Evolutionary conservation across 768 basidiomycete species (phyloP), one percentile per base, ranked within the genome.

Genomic region (Tulasnella sp.): DNA sequence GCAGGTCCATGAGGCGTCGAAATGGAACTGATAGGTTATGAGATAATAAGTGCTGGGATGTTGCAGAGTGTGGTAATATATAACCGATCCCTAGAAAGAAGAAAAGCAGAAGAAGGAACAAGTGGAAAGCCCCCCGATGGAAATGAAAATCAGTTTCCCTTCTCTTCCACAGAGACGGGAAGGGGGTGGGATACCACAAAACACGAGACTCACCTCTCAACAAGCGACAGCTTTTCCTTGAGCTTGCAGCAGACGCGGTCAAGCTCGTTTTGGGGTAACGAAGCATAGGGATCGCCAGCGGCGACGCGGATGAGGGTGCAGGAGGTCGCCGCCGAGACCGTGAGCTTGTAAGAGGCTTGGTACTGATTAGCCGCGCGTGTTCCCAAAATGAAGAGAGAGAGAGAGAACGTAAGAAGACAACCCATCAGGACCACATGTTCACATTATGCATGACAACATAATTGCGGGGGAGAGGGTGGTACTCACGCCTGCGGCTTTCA

Each of bases 401-500:
- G 22, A 17, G n/a, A n/a, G n/a, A 59, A 59, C 52, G 52, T 59
- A 59, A 59, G 14, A 32, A 14, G 2, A 59, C 52, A 59, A 59
- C 52, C 52, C 12, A 29, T 59, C 52, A 59, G 52, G 19, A 5
- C 32, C 52, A 59, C 44, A 22, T 14, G 52, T 59, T 59, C 52
- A 59, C 52, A 59, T 59, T n/a, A n/a, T n/a, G n/a, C n/a, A n/a
- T n/a, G n/a, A 29, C 52, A 5, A 5, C 52, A 59, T 11, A 59
- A 59, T 32, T 52, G 19, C 19, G 19, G 52, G 52, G 52, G 52
- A 7, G 19, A 22, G 44, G 22, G 26, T 26, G 17, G 35, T 19
- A 79, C 85, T 76, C 76, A 91, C 89, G 76, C 88, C 89, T 71
- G 84, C 83, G 1, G 85, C 83, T 44, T 86, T 85, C 52, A 91